Percentiles rank a stretch among this genome's conserved stretches.
Evolutionary conservation across 2,329 filamentous ascomycete genomes (phyloP).

Genomic region (Clarireedia monteithiana): DNA sequence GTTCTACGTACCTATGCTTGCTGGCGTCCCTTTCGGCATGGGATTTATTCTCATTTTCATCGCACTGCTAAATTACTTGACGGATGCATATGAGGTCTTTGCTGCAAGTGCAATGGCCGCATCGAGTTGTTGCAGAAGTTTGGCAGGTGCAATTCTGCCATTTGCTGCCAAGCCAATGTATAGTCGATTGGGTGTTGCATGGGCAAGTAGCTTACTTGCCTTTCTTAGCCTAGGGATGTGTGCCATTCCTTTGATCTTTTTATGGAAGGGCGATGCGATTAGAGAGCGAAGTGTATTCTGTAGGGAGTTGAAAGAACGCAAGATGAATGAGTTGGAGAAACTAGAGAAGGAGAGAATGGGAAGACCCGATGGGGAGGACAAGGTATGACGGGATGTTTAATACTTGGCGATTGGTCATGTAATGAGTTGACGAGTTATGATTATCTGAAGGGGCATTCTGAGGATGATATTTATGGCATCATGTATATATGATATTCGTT

Average conservation of each 20-base stretch:
- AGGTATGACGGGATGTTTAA: no score
- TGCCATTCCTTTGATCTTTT: constrained; percentile 43
- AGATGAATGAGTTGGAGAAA: constrained; percentile 21
- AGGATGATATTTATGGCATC: no score
- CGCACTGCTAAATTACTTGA: constrained; percentile 52
- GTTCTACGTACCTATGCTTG: constrained; percentile 49
- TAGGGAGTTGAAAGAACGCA: constrained; percentile 37
- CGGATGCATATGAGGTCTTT: constrained; percentile 49
- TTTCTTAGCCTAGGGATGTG: constrained; percentile 42
- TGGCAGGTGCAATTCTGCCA: constrained; percentile 38
- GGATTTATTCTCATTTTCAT: constrained; percentile 49
- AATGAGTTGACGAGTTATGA: no score
- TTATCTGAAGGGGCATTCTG: no score
- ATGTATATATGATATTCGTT: no score
- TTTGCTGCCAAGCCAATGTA: constrained; percentile 41
- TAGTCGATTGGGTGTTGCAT: constrained; percentile 35
- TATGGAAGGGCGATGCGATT: constrained; percentile 40
- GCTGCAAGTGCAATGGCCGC: constrained; percentile 47
- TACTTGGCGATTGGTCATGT: no score
- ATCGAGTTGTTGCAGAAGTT: constrained; percentile 31
- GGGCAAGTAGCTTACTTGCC: constrained; percentile 41
- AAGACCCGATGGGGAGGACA: neutral
- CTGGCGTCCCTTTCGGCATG: constrained; percentile 47
- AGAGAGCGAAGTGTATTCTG: constrained; percentile 42
- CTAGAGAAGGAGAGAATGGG: constrained; percentile 12